phyloP scores from a whole-genome alignment of 345 rosid genomes.

The Toxicodendron radicans region DNA sequence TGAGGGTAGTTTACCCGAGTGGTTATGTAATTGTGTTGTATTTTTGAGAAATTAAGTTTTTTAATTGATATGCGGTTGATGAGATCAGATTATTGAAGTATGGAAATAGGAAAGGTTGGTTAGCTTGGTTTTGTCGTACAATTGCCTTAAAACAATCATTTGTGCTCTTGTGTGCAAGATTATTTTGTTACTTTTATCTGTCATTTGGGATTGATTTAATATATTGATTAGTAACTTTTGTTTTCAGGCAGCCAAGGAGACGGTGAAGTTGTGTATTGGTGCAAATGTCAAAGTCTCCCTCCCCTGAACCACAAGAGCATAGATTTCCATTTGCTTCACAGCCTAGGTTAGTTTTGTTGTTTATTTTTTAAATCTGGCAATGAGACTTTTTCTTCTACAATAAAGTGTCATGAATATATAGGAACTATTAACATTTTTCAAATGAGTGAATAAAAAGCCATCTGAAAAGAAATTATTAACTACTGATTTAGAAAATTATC shows the following conservation, averaged over 20 bases:
- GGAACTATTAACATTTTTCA: not conserved
- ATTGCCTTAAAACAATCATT: not conserved
- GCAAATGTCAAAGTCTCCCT: conserved; percentile 66
- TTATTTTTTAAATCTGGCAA: not conserved
- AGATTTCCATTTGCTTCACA: conserved; percentile 30
- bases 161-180: not conserved
- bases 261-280: conserved; percentile 23
- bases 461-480: not conserved
- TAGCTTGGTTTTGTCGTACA: not conserved
- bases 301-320: conserved; percentile 42
- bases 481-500: not conserved
- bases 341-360: conserved; percentile 32
- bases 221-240: conserved; percentile 11
- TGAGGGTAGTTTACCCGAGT: not conserved
- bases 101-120: not conserved
- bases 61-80: not conserved
- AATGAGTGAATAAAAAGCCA: not conserved
- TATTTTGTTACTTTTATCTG: not conserved
- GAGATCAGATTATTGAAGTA: not conserved
- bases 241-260: conserved; percentile 32
- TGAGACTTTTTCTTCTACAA: not conserved
- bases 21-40: not conserved
- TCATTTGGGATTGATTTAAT: not conserved
- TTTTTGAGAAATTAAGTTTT: not conserved
- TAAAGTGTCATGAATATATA: not conserved